Evolutionary conservation across 768 basidiomycete genomes (phyloP).

Genomic region (Trametes cinnabarina): DNA sequence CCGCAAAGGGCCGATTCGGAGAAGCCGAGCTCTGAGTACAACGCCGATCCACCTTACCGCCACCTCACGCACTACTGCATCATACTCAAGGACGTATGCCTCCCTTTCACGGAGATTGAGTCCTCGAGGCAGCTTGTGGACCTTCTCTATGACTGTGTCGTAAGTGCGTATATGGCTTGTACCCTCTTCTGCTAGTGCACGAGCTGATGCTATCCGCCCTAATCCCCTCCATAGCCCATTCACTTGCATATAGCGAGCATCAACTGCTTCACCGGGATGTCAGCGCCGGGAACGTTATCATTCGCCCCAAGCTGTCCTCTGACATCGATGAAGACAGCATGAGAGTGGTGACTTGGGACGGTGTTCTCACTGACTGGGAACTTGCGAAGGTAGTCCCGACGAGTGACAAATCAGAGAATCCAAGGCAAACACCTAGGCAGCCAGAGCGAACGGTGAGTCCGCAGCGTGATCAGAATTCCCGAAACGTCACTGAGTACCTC

Average conservation of each 20-base stretch:
- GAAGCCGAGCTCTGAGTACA: not conserved
- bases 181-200: not conserved
- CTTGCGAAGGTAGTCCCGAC: not conserved
- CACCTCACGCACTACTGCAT: conserved; percentile 11
- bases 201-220: not conserved
- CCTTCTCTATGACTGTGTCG: not conserved
- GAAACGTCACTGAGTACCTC: no score
- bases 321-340: not conserved
- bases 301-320: not conserved
- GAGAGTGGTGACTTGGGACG: not conserved
- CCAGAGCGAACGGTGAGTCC: no score
- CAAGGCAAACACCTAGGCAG: no score
- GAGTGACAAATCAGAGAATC: no score
- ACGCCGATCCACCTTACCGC: not conserved
- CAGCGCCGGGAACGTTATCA: conserved; percentile 1
- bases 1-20: no score
- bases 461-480: no score
- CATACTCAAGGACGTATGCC: conserved; percentile 3
- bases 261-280: not conserved
- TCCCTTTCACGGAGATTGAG: conserved; percentile 2
- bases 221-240: not conserved
- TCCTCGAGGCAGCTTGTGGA: not conserved
- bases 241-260: not conserved
- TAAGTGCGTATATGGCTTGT: not conserved
- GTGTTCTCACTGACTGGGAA: not conserved